Evolutionary conservation across 2,329 filamentous ascomycete genomes (phyloP), one percentile per base, ranked within the genome.

Genomic region (Aschersonia sp.): DNA sequence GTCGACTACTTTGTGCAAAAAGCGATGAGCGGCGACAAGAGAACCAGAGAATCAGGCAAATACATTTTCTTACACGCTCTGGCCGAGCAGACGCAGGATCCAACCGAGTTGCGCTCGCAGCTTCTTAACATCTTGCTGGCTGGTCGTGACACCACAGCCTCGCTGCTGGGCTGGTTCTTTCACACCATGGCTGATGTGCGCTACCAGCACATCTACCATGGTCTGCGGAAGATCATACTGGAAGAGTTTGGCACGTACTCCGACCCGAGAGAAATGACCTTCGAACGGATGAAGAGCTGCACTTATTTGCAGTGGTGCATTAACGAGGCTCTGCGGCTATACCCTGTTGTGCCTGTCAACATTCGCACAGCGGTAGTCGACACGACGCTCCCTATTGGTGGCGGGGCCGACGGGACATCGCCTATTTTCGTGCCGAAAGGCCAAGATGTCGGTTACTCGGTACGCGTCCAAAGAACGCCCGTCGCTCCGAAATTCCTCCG

Each of bases 1-100:
- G 73, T 85, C 12, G 72, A 77, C 53, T 73, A 71, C n/a, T 85
- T 77, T 60, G 83, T 86, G 51, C 72, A 77, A 47, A 68, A 48
- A 70, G 79, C 11, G 64, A 83, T 50, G 61, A 67, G 41, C 64
- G 4, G 8, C 8, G 35, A 32, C 46, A 14, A 49, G 10, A 47
- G 41, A 44, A 35, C 35, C 35, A 48, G 50, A 45, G 30, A 45
- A 6, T 48, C 51, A 10, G 47, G 50, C 30, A 52, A 54, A 35
- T 64, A 64, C 40, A 52, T 62, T 40, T 62, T 63, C 46, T 54
- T 64, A 6, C 51, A 57, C 30, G 60, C 58, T 14, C 52, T 63
- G 30, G 56, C 56, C 6, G 48, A 58, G 53, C 64, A 73, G 37
- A 58, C 57, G 7, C 50, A 52, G 32, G 57, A 59, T 37, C 57